phyloP scores from a whole-genome alignment of 73 alveolate genomes.

The Tetrahymena malaccensis region DNA sequence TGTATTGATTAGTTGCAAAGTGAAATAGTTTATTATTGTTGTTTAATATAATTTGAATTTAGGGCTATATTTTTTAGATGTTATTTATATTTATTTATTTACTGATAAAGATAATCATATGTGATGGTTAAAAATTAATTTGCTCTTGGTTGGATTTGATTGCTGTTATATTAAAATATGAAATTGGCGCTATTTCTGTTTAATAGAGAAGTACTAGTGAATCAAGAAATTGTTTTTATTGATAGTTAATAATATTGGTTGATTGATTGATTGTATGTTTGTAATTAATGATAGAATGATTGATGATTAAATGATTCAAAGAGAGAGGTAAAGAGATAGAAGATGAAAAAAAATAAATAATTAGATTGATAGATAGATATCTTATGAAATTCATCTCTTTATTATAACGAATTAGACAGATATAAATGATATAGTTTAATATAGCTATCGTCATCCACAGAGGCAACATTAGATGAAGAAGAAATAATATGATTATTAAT shows the following conservation, averaged over 20 bases:
- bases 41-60: too few relatives aligned
- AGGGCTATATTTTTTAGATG: not conserved
- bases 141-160: too few relatives aligned
- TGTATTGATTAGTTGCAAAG: not conserved
- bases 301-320: not conserved
- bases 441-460: conserved; percentile 1
- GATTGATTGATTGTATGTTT: not conserved
- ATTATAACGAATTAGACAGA: not conserved
- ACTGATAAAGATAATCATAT: not conserved
- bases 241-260: not conserved
- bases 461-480: not conserved
- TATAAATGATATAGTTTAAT: not conserved
- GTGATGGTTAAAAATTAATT: not conserved
- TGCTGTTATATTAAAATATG: not conserved
- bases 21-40: not conserved
- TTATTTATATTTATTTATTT: too few relatives aligned
- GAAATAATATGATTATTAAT: not conserved
- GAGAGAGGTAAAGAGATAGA: not conserved
- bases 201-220: not conserved
- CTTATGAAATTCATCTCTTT: not conserved
- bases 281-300: not conserved
- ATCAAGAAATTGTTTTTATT: not conserved
- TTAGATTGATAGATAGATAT: not conserved
- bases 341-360: not conserved
- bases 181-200: not conserved